Base-by-base conservation (phyloP, 2,329 filamentous ascomycete species). In the Lecanosticta acicola region DNA sequence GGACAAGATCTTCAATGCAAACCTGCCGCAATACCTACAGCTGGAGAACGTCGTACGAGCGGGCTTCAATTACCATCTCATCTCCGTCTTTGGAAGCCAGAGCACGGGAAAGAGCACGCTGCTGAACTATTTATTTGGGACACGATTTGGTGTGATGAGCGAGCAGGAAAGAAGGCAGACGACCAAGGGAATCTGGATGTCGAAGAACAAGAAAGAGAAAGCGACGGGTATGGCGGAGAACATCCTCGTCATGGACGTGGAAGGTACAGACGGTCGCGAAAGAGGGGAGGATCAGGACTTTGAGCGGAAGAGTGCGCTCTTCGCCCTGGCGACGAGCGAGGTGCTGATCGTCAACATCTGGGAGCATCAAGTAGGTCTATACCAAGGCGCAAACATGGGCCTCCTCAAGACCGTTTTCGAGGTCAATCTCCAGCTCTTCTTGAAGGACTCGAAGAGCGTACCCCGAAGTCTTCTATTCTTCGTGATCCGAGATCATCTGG, bases 171-270 rank as follows among this genome's bases (percentile, higher is more conserved):
- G 93, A 55, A 83, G 89, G 51, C 93, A 98, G 76, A 98, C 93
- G 0, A 98, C 93, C 36, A 98, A 97, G 75, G 93, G 93, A 64
- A 98, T 98, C 66, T 98, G 93, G 93, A 85, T 98, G 84, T 94
- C 90, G 55, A 94, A 95, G 74, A 97, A 97, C 71, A 95, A 94
- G 74, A 72, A 73, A 20, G 66, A 69, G 42, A 67, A 70, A 35
- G 66, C 63, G 57, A 68, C 72, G 41, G 68, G 69, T 54, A 96
- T 97, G 89, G 90, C 91, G 44, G 88, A 95, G 61, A 98, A 98
- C 68, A 96, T 98, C 60, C 75, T 98, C 53, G 93, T 98, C 59
- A 98, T 98, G 93, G 93, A 98, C 64, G 93, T 98, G 35, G 93
- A 98, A 69, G 93, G 93, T 57, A 97, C 93, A 9, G 93, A 98